A percentile compares a stretch with the other conserved stretches of the same genome.
Conservation (phyloP, 2,329 filamentous ascomycete species). For the Zalaria sp. region DNA sequence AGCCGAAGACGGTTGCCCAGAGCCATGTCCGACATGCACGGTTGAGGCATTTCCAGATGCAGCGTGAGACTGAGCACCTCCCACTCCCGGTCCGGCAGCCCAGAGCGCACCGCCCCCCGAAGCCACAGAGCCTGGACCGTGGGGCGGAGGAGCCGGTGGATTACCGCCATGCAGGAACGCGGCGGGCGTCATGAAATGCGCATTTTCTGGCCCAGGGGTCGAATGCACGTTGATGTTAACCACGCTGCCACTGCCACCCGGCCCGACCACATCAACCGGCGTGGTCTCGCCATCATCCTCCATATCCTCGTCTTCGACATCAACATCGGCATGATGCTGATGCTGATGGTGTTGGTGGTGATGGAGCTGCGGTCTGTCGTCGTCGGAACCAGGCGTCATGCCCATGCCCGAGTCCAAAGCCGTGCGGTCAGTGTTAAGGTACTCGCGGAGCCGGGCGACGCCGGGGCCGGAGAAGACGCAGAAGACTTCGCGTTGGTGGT, state of each 20-base stretch:
- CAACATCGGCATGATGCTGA: constrained; percentile 4
- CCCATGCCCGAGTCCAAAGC: constrained; percentile 1
- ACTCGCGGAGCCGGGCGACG: constrained; percentile 61
- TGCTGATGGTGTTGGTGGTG: constrained; percentile 1
- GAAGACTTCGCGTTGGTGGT: constrained; percentile 88
- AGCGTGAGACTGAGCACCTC: constrained; percentile 2
- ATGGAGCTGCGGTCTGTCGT: constrained; percentile 6
- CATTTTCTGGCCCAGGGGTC: background rate
- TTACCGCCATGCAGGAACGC: too few relatives aligned
- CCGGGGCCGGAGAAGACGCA: constrained; percentile 91
- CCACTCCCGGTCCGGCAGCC: constrained; percentile 4
- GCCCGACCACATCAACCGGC: constrained; percentile 1
- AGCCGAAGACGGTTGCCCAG: background rate
- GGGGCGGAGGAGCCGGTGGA: background rate
- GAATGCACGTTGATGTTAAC: constrained; percentile 18
- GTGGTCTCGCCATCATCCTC: constrained; percentile 12
- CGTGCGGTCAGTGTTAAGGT: constrained; percentile 45
- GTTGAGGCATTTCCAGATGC: constrained; percentile 1
- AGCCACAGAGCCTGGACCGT: background rate
- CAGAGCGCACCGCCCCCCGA: constrained; percentile 8
- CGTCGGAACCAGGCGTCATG: constrained; percentile 10
- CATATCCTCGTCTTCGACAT: constrained; percentile 12
- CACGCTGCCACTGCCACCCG: constrained; percentile 8
- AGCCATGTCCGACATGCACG: constrained; percentile 7
- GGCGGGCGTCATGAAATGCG: background rate